phyloP scores from a whole-genome alignment of 208 protist genomes.

The Trypanosoma brucei region DNA sequence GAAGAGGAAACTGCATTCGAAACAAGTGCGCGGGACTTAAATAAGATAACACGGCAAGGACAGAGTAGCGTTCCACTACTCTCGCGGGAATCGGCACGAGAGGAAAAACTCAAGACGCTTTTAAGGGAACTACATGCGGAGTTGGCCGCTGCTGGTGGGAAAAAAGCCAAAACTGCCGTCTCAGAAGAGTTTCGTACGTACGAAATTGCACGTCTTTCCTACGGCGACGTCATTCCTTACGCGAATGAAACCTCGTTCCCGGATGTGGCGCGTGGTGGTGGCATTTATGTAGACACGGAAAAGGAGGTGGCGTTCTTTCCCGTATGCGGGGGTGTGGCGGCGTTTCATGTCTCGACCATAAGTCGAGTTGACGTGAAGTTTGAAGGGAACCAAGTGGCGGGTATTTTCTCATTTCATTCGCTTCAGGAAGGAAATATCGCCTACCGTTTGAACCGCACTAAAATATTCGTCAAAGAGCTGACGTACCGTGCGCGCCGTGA shows the following conservation, averaged over 20 bases:
- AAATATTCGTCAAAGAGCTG: constrained; percentile 88
- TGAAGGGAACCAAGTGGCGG: constrained; percentile 66
- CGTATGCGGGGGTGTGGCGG: constrained; percentile 85
- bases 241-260: constrained; percentile 27
- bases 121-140: constrained; percentile 65
- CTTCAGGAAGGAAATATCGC: constrained; percentile 76
- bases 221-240: constrained; percentile 62
- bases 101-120: constrained; percentile 59
- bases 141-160: constrained; percentile 70
- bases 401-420: constrained; percentile 89
- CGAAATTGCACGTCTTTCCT: constrained; percentile 62
- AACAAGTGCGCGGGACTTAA: constrained; percentile 35
- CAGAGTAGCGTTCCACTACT: constrained; percentile 59
- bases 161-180: constrained; percentile 41
- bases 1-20: constrained; percentile 24
- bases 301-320: constrained; percentile 92
- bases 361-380: constrained; percentile 89
- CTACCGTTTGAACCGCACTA: constrained; percentile 78
- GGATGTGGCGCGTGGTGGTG: constrained; percentile 22
- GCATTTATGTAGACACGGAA: constrained; percentile 84
- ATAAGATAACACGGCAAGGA: constrained; percentile 76
- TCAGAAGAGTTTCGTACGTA: constrained; percentile 62
- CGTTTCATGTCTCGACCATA: constrained; percentile 96
- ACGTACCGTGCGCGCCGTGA: constrained; percentile 55
- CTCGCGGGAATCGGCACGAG: constrained; percentile 69